Base-by-base conservation (phyloP, 768 basidiomycete species). In the Holtermanniella nyarrowii region DNA sequence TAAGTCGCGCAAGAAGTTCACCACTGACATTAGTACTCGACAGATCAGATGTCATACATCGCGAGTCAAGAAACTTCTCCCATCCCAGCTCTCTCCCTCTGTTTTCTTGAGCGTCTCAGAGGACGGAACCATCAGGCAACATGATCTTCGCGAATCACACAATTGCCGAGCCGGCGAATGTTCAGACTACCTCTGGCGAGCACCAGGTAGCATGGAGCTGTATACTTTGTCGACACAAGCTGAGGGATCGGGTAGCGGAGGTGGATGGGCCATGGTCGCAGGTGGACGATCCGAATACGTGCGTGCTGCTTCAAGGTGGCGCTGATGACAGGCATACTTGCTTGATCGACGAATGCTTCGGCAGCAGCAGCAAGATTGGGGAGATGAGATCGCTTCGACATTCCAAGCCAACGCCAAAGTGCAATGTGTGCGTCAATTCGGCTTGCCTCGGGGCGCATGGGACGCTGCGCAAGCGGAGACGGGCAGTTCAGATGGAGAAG, bases 91-190 rank as follows among this genome's bases (percentile, higher is more conserved):
- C 31, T 60, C 68, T 44, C 54, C 68, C 11, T 54, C 56, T 48
- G 47, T 52, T 49, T 70, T 63, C 50, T 54, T 69, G 40, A 54
- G 63, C 2, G 69, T 69, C 3, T 62, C 65, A 1, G 65, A 88
- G 83, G 88, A 93, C 71, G 88, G 86, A 3, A 78, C 82, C 24
- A 87, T 90, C 10, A 79, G 88, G 22, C 88, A 90, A 63, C 88
- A 91, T 66, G 88, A 93, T 65, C 71, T 91, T 42, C 76, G 88
- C 47, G 77, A 77, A 10, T 71, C 77, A 13, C 85, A 91, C 69
- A 69, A 70, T n/a, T 93, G 88, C 71, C 61, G 58, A 25, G 48
- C 57, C 7, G 31, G 31, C 16, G 63, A 74, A 10, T 93, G 88
- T 65, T 82, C 87, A 21, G 73, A 81, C 16, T 83, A 87, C 1